Evolutionary conservation across 2,329 filamentous ascomycete species (phyloP), one percentile per base, ranked within the genome.

Genomic region (Coniella vitis): DNA sequence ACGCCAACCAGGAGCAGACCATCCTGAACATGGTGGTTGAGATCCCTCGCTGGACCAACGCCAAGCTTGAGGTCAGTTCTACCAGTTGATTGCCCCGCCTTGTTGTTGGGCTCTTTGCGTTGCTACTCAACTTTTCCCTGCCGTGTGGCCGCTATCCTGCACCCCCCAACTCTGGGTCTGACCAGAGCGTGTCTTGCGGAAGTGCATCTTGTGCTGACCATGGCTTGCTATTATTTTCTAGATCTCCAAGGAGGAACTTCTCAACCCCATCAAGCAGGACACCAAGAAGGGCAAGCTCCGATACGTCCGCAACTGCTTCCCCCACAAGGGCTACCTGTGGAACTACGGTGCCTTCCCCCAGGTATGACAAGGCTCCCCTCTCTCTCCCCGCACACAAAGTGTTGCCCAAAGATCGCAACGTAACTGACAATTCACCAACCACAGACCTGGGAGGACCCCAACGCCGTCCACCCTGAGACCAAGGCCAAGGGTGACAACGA

Each of bases 401-500:
- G 3, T 22, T 7, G 16, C 8, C 17, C 19, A 22, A 14, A 31
- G 38, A 19, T 22, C 10, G 16, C 8, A 44, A 7, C n/a, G n/a
- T n/a, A 45, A 35, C 49, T 57, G 17, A 55, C 52, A 12, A 29
- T 40, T 42, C 51, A 7, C 39, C 43, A 14, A 22, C n/a, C 17
- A 17, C 65, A 96, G 90, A 98, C 93, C 62, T 98, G 93, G 93
- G 93, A 98, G 75, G 93, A 98, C 77, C 93, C 93, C 72, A 95
- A 95, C 69, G 74, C 83, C 61, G 74, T 91, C 63, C 93, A 98
- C 82, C 91, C 90, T 56, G 93, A 98, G 81, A 98, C 93, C 76
- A 97, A 97, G 83, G 89, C 91, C 71, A 96, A 96, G 81, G 93
- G 93, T 66, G 93, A 98, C 80, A 95, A 97, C 73, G 93, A 98